A percentile compares a stretch with the other conserved stretches of the same genome.
phyloP scores from a whole-genome alignment of 495 filamentous ascomycete species.

The Staphylotrichum longicolle region DNA sequence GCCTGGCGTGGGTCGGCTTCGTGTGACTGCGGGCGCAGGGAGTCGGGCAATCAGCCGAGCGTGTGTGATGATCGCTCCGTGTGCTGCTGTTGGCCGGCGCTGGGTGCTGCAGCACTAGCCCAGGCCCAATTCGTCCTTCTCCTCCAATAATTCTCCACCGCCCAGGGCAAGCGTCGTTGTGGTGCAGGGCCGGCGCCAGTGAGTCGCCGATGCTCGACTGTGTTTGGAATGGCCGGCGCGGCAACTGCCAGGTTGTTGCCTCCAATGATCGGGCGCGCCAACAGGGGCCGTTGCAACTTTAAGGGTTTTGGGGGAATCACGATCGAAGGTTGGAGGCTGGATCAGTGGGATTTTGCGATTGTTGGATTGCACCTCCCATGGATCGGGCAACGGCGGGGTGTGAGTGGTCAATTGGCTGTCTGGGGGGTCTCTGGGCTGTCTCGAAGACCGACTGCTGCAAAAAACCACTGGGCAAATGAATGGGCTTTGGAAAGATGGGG shows the following conservation, averaged over 20 bases:
- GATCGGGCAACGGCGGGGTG: background rate
- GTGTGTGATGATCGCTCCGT: slow-evolving; percentile 20
- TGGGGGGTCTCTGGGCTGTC: too few species aligned
- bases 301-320: background rate
- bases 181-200: slow-evolving; percentile 8
- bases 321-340: background rate
- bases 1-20: slow-evolving; percentile 17
- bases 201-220: background rate
- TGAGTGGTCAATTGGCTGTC: slow-evolving; percentile 26
- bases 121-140: slow-evolving; percentile 12
- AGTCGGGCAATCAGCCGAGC: slow-evolving; percentile 29
- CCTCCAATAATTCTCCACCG: slow-evolving; percentile 19
- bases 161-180: slow-evolving; percentile 1
- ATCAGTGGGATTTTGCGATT: too few species aligned
- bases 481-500: background rate
- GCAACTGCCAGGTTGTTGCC: background rate
- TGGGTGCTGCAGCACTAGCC: slow-evolving; percentile 18
- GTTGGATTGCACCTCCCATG: too few species aligned
- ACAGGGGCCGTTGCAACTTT: slow-evolving; percentile 13
- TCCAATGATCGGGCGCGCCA: slow-evolving; percentile 12
- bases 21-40: slow-evolving; percentile 21
- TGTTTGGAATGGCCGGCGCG: slow-evolving; percentile 5
- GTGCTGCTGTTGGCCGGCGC: slow-evolving; percentile 26
- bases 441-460: too few species aligned
- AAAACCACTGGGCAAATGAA: too few species aligned